Percentiles rank a stretch among this genome's conserved stretches.
phyloP scores from a whole-genome alignment of 2,329 filamentous ascomycete species.

The Aspergillus melleus region DNA sequence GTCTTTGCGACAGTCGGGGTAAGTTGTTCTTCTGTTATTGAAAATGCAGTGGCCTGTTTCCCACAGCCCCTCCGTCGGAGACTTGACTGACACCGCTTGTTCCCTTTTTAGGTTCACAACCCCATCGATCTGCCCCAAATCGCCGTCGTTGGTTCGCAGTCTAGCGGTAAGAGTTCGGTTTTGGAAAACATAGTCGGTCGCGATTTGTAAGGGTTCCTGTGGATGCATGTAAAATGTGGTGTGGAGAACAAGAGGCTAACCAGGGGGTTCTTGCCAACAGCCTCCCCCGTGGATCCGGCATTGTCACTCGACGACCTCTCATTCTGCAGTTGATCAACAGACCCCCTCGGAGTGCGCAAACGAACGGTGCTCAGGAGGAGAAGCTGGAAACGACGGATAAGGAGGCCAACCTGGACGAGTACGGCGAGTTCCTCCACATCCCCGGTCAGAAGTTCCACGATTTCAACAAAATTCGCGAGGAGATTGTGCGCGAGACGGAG shows the following conservation, averaged over 20 bases:
- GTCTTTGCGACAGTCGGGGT: conserved; percentile 95
- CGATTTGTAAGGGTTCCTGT: conserved; percentile 76
- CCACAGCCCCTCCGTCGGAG: conserved; percentile 10
- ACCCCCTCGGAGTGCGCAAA: conserved; percentile 59
- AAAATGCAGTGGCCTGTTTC: background rate
- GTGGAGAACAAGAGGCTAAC: conserved; percentile 24
- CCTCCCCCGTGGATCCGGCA: conserved; percentile 93
- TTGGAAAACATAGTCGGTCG: conserved; percentile 97
- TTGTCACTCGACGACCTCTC: conserved; percentile 92
- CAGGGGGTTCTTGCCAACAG: conserved; percentile 48
- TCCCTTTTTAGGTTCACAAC: conserved; percentile 75
- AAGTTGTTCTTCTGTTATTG: conserved; percentile 41
- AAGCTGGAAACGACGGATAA: conserved; percentile 71
- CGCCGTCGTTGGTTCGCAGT: conserved; percentile 96
- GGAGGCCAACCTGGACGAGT: conserved; percentile 90
- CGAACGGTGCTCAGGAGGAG: conserved; percentile 71
- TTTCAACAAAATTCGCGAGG: conserved; percentile 97
- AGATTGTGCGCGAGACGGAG: conserved; percentile 95
- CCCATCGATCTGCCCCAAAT: conserved; percentile 99
- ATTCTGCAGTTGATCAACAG: conserved; percentile 98
- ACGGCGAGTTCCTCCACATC: conserved; percentile 98
- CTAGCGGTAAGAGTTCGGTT: conserved; percentile 98
- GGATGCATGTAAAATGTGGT: background rate
- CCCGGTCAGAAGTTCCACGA: conserved; percentile 97
- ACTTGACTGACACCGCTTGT: conserved; percentile 26